Evolutionary conservation across 73 alveolate genomes (phyloP), one percentile per base, ranked within the genome.

Genomic region (Stentor coeruleus): DNA sequence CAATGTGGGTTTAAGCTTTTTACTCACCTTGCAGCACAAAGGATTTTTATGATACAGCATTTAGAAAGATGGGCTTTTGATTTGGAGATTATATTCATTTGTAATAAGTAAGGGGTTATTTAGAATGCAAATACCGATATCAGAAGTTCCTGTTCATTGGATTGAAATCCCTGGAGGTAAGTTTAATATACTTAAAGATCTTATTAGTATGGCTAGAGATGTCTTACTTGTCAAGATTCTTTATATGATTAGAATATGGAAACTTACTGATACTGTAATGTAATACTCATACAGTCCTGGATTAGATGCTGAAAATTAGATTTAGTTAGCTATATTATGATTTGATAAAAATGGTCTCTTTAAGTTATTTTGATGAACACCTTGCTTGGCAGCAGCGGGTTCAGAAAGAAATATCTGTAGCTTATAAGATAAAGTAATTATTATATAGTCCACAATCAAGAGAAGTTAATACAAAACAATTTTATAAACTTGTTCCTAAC

Each of bases 11-110:
- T 95, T 81, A 95, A 95, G 82, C 80, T 95, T 77, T 95, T 95
- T 83, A 92, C 98, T 1, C 87, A 93, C 81, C 85, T 90, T 37
- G 90, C 98, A 30, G 97, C 98, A 2, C 77, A 87, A 77, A 83
- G 74, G 2, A 82, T 95, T 35, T 93, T 95, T 86, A 87, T 87
- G 30, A 88, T 91, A 58, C 58, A 90, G 74, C 98, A 95, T 90
- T 75, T 95, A 58, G 97, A 90, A 59, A 93, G 98, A 88, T 95
- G 99, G 99, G 98, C 99, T 42, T 95, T 95, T 76, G 98, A 95
- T 92, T 96, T 95, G n/a, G 99, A 95, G 80, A 39, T 95, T 60
- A 59, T 95, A 35, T 92, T 87, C 91, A 84, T 95, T 49, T 77
- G 93, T 38, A 87, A 84, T 28, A 49, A 87, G 59, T 81, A 91